phyloP scores from a whole-genome alignment of 2,329 filamentous ascomycete genomes.

The Xylaria digitata region DNA sequence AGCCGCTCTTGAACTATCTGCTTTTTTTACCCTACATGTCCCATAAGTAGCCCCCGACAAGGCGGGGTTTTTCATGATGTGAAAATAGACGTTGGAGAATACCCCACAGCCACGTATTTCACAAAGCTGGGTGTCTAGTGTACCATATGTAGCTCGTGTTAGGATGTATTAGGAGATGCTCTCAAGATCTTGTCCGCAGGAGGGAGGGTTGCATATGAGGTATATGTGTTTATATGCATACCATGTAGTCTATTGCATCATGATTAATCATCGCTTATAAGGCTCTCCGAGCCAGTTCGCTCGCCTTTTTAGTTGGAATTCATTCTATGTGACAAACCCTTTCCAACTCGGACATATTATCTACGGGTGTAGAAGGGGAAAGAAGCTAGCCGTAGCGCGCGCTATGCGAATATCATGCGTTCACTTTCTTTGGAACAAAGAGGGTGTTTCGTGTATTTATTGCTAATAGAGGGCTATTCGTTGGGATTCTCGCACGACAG shows the following conservation, averaged over 20 bases:
- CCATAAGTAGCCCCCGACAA: not conserved
- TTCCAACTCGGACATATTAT: no score
- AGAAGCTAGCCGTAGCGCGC: no score
- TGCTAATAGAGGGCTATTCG: no score
- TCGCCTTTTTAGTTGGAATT: no score
- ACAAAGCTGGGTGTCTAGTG: conserved; percentile 22
- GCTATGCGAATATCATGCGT: no score
- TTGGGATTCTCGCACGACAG: no score
- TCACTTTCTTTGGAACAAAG: no score
- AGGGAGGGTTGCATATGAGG: conserved; percentile 11
- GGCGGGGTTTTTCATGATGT: not conserved
- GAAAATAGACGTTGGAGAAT: conserved; percentile 6
- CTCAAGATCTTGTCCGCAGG: not conserved
- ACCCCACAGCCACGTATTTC: not conserved
- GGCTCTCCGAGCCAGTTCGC: no score
- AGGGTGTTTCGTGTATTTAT: no score
- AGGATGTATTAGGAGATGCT: not conserved
- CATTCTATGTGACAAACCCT: no score
- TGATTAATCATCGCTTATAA: not conserved
- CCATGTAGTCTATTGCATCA: not conserved
- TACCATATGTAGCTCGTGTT: conserved; percentile 1
- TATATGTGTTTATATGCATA: conserved; percentile 4
- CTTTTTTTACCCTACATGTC: conserved; percentile 1
- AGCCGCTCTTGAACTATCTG: conserved; percentile 22
- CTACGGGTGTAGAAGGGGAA: no score